Percentiles rank a stretch among this genome's conserved stretches.
Conservation (phyloP, 495 filamentous ascomycete species). For the Podospora conica region DNA sequence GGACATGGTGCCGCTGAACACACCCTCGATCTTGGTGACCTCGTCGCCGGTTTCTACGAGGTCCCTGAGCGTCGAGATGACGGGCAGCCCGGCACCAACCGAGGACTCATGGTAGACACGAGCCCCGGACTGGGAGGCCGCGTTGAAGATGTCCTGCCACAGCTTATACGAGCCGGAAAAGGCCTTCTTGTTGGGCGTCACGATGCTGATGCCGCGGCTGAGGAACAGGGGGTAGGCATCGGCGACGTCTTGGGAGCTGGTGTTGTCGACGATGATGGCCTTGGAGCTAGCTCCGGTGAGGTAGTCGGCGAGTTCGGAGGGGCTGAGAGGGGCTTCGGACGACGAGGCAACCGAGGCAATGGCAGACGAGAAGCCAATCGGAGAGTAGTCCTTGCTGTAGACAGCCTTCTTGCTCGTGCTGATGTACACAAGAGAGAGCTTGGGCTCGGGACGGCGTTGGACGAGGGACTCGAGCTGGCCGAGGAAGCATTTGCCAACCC, state of each 20-base stretch:
- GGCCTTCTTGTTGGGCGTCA: conserved; percentile 97
- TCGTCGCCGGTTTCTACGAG: conserved; percentile 84
- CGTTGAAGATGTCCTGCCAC: conserved; percentile 75
- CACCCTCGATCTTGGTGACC: conserved; percentile 83
- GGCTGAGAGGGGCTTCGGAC: conserved; percentile 50
- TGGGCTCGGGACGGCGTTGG: conserved; percentile 46
- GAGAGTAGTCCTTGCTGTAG: conserved; percentile 53
- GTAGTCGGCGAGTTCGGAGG: conserved; percentile 63
- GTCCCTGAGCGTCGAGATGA: conserved; percentile 85
- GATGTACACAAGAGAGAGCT: conserved; percentile 70
- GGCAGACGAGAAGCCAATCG: conserved; percentile 50
- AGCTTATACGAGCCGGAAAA: conserved; percentile 71
- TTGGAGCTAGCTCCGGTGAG: conserved; percentile 64
- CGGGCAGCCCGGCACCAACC: conserved; percentile 84
- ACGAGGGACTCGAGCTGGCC: conserved; percentile 61
- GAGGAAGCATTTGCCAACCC: conserved; percentile 89
- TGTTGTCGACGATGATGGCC: conserved; percentile 86
- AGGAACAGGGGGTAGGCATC: conserved; percentile 73
- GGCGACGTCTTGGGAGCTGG: conserved; percentile 75
- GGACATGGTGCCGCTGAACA: conserved; percentile 92
- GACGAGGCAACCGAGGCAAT: conserved; percentile 50
- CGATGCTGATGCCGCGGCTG: conserved; percentile 71
- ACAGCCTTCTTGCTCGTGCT: conserved; percentile 73
- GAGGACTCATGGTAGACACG: conserved; percentile 90
- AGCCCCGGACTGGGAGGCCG: conserved; percentile 56